Conservation (phyloP, 148 eudicot species). For the Gaultheria prostrata region DNA sequence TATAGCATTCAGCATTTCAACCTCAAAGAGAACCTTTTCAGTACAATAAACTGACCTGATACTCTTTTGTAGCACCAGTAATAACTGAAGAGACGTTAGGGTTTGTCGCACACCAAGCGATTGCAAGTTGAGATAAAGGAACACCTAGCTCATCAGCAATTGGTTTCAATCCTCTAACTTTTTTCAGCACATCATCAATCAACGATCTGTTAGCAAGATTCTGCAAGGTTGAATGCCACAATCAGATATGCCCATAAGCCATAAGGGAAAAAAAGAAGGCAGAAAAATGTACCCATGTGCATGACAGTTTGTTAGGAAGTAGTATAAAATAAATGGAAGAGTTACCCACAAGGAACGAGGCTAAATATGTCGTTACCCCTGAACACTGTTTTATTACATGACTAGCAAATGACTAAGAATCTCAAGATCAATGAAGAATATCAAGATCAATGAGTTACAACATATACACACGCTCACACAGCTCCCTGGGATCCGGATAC, state of each 20-base stretch:
- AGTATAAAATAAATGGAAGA: background rate
- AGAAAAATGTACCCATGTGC: background rate
- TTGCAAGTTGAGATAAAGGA: conserved; percentile 85
- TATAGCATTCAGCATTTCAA: too few species aligned
- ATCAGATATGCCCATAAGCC: background rate
- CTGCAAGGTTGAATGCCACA: conserved; percentile 29
- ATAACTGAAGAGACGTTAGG: conserved; percentile 96
- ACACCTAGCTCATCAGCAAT: conserved; percentile 86
- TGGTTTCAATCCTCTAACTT: conserved; percentile 77
- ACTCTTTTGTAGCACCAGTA: conserved; percentile 90
- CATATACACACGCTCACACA: background rate
- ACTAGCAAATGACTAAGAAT: background rate
- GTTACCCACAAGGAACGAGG: background rate
- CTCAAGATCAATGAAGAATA: background rate
- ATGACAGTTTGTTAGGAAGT: background rate
- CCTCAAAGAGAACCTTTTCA: background rate
- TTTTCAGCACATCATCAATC: conserved; percentile 85
- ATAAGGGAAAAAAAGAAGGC: background rate
- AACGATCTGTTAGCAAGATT: conserved; percentile 80
- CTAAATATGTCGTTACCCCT: background rate
- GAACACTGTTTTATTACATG: background rate
- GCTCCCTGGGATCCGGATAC: background rate
- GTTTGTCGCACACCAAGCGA: conserved; percentile 98
- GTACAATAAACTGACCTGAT: conserved; percentile 49
- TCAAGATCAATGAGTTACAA: background rate